Base-by-base conservation (phyloP, 148 eudicot species). In the Camellia sinensis region DNA sequence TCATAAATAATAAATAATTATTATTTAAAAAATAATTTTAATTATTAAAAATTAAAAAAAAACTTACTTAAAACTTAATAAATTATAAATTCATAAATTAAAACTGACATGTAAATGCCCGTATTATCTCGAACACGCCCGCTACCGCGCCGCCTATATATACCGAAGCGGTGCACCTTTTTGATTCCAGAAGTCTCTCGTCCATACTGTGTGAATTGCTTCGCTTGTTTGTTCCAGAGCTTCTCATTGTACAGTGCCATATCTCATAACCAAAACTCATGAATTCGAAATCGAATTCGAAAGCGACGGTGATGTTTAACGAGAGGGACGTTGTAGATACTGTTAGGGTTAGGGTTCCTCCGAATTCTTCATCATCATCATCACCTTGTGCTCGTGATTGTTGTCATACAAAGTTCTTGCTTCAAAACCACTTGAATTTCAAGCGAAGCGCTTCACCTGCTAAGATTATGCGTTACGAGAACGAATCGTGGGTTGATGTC, bases 371-470 rank as follows among this genome's bases (percentile, higher is more conserved):
- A 2, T 22, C 7, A 3, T 6, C 80, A 2, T 19, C 61, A 2
- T 29, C 29, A 19, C 59, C 44, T 9, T 3, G 52, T 17, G 64
- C 2, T 2, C 22, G 10, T 41, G 50, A 14, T 53, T 60, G 7
- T 50, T 52, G 13, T 56, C 53, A 21, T 50, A 80, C 82, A 3
- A 72, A 74, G 62, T 70, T 80, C 6, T 22, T 90, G 79, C 0
- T 88, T 1, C 86, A 87, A 75, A 92, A 92, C 75, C 53, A 75
- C 57, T 21, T 53, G n/a, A 88, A 84, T 79, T 90, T 87, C 85
- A 87, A 85, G 71, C 53, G 46, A 0, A 87, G 89, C 15, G 83
- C 71, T 7, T 76, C 65, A 66, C 93, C 90, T 59, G 78, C 37
- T 53, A 76, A 87, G 73, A 64, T 88, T 19, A 79, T 89, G 93